These are phyloP conservation scores for Neurospora tetrasperma DNA, from an alignment of 495 filamentous ascomycete genomes.

Conservation along the genomic window DNA sequence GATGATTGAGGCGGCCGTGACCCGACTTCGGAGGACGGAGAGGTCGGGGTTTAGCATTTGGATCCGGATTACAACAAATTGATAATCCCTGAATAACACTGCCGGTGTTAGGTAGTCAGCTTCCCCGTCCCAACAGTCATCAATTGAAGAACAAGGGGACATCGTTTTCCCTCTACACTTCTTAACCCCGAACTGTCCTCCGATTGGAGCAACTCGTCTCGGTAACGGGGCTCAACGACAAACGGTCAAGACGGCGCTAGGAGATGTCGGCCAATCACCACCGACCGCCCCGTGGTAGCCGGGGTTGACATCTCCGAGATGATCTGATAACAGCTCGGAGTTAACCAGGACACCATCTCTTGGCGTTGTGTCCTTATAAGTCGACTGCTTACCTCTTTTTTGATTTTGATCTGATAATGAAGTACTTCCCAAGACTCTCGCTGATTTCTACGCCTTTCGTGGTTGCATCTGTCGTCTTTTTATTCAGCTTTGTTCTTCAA, in stretches of 20 bases:
- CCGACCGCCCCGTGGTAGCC: not conserved
- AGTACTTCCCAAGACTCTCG: too few species aligned
- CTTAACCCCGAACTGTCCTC: not conserved
- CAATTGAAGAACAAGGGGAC: not conserved
- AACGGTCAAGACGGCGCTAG: not conserved
- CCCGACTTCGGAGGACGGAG: not conserved
- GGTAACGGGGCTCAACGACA: not conserved
- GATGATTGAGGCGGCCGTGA: not conserved
- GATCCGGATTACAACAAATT: not conserved
- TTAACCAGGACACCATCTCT: not conserved
- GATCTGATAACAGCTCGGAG: not conserved
- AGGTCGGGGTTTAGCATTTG: not conserved
- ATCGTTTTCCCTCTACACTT: not conserved
- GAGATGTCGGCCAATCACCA: not conserved
- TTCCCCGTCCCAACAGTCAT: not conserved
- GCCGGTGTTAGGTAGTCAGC: not conserved
- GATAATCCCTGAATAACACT: not conserved
- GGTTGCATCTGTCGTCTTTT: not conserved
- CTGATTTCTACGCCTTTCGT: too few species aligned
- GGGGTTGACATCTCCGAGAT: not conserved
- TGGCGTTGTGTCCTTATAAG: not conserved
- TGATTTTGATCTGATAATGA: too few species aligned
- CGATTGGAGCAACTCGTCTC: not conserved
- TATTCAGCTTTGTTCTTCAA: not conserved
- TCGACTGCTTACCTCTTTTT: not conserved